Conservation (phyloP, 495 filamentous ascomycete genomes). For the Penicillium coffeae region DNA sequence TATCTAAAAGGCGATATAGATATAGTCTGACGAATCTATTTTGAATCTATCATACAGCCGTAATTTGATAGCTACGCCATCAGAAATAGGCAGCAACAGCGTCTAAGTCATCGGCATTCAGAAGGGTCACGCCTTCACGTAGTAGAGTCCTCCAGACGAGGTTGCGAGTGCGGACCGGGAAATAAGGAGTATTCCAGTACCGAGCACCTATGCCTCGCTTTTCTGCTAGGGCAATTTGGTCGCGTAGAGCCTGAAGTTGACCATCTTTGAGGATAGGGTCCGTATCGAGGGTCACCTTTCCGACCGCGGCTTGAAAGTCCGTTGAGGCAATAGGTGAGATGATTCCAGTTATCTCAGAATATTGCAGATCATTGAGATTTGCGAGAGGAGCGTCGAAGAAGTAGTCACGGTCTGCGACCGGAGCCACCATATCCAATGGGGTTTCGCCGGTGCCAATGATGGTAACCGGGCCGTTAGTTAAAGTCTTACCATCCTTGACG, state of each 20-base stretch:
- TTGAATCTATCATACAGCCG: too few species aligned
- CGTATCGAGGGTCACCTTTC: conserved; percentile 29
- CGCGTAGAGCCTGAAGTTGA: conserved; percentile 56
- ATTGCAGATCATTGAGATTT: conserved; percentile 36
- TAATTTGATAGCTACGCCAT: too few species aligned
- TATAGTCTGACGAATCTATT: not conserved
- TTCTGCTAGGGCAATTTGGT: conserved; percentile 59
- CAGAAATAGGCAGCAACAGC: conserved; percentile 44
- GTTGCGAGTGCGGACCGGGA: conserved; percentile 61
- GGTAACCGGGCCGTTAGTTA: conserved; percentile 59
- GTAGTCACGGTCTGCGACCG: conserved; percentile 49
- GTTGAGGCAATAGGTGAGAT: conserved; percentile 53
- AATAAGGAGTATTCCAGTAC: conserved; percentile 73
- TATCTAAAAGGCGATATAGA: too few species aligned
- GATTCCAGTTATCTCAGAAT: conserved; percentile 39
- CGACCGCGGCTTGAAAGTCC: conserved; percentile 39
- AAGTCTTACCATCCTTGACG: conserved; percentile 46
- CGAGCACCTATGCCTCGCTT: conserved; percentile 59
- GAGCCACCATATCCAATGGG: conserved; percentile 60
- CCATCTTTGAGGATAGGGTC: conserved; percentile 33
- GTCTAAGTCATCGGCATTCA: conserved; percentile 77
- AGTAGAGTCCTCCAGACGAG: conserved; percentile 65
- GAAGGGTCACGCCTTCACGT: conserved; percentile 62
- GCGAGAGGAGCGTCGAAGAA: conserved; percentile 62
- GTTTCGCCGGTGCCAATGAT: conserved; percentile 78